phyloP scores from a whole-genome alignment of 345 rosid species.

The Sapria himalayana region DNA sequence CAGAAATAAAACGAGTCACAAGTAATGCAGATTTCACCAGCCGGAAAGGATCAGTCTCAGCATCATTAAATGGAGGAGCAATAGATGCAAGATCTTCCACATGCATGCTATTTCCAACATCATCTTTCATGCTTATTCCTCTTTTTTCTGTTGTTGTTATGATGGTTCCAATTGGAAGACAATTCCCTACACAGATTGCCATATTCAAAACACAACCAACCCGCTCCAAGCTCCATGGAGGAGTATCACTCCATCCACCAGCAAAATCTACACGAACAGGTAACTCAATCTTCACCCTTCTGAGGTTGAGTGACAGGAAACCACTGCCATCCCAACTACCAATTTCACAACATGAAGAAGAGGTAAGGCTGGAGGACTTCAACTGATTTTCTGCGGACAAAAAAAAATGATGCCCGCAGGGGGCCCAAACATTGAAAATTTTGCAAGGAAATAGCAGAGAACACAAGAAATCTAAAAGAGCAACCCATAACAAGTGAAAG shows the following conservation, averaged over 20 bases:
- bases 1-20: constrained; percentile 49
- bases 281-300: constrained; percentile 47
- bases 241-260: constrained; percentile 99
- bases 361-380: constrained; percentile 17
- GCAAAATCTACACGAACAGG: constrained; percentile 92
- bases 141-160: constrained; percentile 36
- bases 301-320: constrained; percentile 17
- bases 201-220: constrained; percentile 84
- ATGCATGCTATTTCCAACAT: constrained; percentile 35
- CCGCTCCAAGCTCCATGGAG: constrained; percentile 97
- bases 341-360: constrained; percentile 12
- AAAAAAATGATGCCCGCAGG: constrained; percentile 1
- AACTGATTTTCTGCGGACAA: constrained; percentile 34
- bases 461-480: no score
- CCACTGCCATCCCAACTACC: constrained; percentile 11
- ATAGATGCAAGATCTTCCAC: constrained; percentile 33
- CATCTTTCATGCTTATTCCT: constrained; percentile 55
- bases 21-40: constrained; percentile 78
- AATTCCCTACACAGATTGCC: constrained; percentile 66
- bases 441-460: no score
- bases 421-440: no score
- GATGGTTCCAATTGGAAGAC: constrained; percentile 73
- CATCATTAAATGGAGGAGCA: constrained; percentile 36
- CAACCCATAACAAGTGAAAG: no score
- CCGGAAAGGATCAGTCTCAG: constrained; percentile 58